phyloP scores from a whole-genome alignment of 257 asterid genomes.

The Solanum clarkiae region DNA sequence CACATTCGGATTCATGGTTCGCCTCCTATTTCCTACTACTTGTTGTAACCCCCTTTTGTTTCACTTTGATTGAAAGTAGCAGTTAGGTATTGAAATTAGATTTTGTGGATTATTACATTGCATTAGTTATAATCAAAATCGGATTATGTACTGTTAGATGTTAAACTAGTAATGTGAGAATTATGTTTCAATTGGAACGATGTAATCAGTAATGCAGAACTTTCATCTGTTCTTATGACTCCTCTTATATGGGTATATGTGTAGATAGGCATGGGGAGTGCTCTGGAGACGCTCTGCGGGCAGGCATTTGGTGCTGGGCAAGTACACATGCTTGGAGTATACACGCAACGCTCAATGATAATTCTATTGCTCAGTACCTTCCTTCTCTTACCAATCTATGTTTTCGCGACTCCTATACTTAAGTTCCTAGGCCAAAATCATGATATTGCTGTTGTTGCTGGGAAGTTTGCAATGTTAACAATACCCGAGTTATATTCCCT shows the following conservation, averaged over 20 bases:
- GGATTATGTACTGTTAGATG: neutral
- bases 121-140: neutral
- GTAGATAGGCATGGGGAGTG: constrained; percentile 98
- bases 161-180: neutral
- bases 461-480: constrained; percentile 35
- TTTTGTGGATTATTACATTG: neutral
- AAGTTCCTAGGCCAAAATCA: constrained; percentile 50
- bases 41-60: neutral
- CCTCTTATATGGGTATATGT: neutral
- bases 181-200: neutral
- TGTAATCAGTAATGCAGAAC: neutral
- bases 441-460: constrained; percentile 52
- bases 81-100: neutral
- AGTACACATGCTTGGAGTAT: constrained; percentile 68
- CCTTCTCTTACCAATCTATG: constrained; percentile 45
- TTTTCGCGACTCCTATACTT: constrained; percentile 77
- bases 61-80: neutral
- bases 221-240: neutral
- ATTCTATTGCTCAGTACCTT: constrained; percentile 39
- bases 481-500: constrained; percentile 64
- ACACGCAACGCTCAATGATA: constrained; percentile 73
- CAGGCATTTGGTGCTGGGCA: constrained; percentile 88
- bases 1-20: constrained; percentile 31
- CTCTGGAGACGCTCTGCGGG: constrained; percentile 84
- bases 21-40: neutral